A percentile compares a stretch with the other conserved stretches of the same genome.
phyloP scores from a whole-genome alignment of 2,329 filamentous ascomycete species.

The Pseudogymnoascus sp. region DNA sequence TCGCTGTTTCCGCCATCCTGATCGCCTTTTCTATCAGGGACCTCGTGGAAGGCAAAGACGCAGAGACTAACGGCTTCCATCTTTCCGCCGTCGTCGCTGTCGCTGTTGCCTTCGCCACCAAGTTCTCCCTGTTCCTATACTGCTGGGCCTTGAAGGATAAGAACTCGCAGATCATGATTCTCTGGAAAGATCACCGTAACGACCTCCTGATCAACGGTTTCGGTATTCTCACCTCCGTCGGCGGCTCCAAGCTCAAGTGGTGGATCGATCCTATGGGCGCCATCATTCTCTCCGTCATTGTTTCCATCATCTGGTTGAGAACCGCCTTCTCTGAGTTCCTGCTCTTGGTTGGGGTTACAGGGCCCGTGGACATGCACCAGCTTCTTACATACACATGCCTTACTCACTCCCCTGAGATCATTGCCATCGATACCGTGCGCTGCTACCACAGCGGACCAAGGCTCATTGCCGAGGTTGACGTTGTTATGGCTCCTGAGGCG shows the following conservation, averaged over 20 bases:
- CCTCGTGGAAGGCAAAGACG: conserved; percentile 44
- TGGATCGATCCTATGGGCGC: conserved; percentile 94
- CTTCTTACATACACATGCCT: conserved; percentile 94
- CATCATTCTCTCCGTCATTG: conserved; percentile 69
- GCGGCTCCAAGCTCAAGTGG: conserved; percentile 80
- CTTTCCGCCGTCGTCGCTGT: conserved; percentile 81
- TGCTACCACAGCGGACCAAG: conserved; percentile 86
- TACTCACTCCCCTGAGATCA: conserved; percentile 76
- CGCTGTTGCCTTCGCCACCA: conserved; percentile 72
- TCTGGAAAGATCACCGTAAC: conserved; percentile 96
- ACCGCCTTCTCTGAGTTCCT: conserved; percentile 87
- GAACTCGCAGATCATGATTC: conserved; percentile 82
- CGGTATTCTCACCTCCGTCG: conserved; percentile 83
- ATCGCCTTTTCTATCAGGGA: conserved; percentile 79
- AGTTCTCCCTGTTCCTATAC: conserved; percentile 77
- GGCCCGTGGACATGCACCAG: conserved; percentile 77
- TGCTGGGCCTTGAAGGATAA: conserved; percentile 86
- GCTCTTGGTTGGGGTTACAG: conserved; percentile 80
- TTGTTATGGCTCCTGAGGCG: conserved; percentile 77
- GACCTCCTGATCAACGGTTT: conserved; percentile 96
- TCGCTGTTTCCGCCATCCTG: conserved; percentile 79
- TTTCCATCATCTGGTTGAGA: conserved; percentile 71
- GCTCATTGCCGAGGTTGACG: conserved; percentile 89
- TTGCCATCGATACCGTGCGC: conserved; percentile 87
- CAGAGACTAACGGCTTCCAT: conserved; percentile 57